phyloP scores from a whole-genome alignment of 2,329 filamentous ascomycete species.

The Penicillium thymicola region DNA sequence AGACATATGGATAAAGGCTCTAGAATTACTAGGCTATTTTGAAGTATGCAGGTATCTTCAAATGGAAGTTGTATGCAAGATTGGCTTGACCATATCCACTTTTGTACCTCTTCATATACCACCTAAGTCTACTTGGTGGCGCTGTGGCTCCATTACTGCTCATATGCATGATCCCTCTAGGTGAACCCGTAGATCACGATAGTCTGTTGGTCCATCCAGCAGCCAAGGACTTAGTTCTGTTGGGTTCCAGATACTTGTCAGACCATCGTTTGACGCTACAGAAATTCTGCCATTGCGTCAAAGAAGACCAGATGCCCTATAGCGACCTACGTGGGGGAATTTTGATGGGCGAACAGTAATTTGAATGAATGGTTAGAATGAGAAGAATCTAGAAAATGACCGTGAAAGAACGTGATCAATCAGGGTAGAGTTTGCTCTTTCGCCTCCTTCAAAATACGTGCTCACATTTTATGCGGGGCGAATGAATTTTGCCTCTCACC shows the following conservation, averaged over 20 bases:
- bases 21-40: not conserved
- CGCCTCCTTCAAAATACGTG: not conserved
- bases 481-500: constrained; percentile 6
- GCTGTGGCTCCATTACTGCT: not conserved
- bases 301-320: not conserved
- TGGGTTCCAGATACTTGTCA: not conserved
- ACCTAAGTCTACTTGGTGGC: not conserved
- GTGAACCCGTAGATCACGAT: not conserved
- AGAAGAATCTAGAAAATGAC: not conserved
- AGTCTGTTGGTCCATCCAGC: not conserved
- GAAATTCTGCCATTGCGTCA: not conserved
- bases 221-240: not conserved
- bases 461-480: not conserved
- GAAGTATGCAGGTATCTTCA: not conserved
- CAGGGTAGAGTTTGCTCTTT: not conserved
- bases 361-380: not conserved
- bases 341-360: not conserved
- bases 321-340: not conserved
- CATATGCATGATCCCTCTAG: not conserved
- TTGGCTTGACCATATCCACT: not conserved
- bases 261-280: not conserved
- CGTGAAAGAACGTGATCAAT: not conserved
- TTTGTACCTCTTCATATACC: not conserved
- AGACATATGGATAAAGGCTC: not conserved
- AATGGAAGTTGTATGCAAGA: not conserved